phyloP scores from a whole-genome alignment of 257 asterid genomes.

The Lithospermum erythrorhizon region DNA sequence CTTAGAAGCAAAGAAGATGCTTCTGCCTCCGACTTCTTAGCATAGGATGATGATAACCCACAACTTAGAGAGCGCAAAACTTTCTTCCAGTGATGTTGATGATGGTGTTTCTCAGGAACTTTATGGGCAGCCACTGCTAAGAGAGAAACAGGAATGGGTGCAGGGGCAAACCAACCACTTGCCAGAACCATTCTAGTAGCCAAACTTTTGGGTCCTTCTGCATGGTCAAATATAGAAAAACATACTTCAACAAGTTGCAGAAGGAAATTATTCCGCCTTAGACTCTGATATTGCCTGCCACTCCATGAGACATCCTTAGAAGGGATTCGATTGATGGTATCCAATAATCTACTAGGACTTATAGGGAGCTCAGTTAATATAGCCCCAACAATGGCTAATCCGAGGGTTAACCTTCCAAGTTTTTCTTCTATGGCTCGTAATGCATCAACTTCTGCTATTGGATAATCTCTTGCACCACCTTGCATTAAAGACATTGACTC shows the following conservation, averaged over 20 bases:
- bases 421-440: constrained; percentile 74
- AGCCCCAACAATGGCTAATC: constrained; percentile 83
- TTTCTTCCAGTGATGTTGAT: constrained; percentile 43
- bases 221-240: constrained; percentile 92
- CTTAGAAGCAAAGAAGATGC: constrained; percentile 51
- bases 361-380: constrained; percentile 90
- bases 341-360: constrained; percentile 73
- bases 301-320: constrained; percentile 38
- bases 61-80: constrained; percentile 54
- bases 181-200: constrained; percentile 92
- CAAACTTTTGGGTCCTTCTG: constrained; percentile 73
- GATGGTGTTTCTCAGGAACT: constrained; percentile 69
- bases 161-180: constrained; percentile 88
- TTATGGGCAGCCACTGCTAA: constrained; percentile 68
- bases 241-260: constrained; percentile 89
- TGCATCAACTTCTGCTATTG: constrained; percentile 72
- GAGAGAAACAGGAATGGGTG: constrained; percentile 47
- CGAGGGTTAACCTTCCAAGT: constrained; percentile 80
- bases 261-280: constrained; percentile 58
- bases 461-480: constrained; percentile 56
- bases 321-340: constrained; percentile 78
- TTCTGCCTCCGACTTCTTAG: constrained; percentile 54
- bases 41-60: constrained; percentile 54
- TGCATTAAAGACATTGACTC: constrained; percentile 92
- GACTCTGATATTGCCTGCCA: constrained; percentile 57